Evolutionary conservation across 192 early-diverging fungal genomes (phyloP).

Genomic region (Phlyctochytrium bullatum): DNA sequence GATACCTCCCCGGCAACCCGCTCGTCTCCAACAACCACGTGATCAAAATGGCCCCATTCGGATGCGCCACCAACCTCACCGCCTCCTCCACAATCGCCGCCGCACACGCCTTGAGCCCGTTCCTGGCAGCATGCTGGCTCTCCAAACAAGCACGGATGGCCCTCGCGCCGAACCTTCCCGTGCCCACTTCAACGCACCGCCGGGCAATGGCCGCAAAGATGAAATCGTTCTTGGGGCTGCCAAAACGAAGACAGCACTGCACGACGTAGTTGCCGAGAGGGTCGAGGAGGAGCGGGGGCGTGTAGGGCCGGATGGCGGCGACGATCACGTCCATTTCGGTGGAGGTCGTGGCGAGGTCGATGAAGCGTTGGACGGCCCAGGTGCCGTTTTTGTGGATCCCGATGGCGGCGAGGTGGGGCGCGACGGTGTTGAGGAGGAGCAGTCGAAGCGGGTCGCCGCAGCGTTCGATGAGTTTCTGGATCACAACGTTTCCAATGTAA

Average conservation of each 20-base stretch:
- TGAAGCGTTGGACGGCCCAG: slow-evolving; percentile 97
- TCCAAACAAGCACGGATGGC: slow-evolving; percentile 93
- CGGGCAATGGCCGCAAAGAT: slow-evolving; percentile 85
- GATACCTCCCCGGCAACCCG: slow-evolving; percentile 73
- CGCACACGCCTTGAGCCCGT: not conserved
- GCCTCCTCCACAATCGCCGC: slow-evolving; percentile 72
- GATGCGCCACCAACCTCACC: slow-evolving; percentile 74
- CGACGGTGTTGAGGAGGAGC: slow-evolving; percentile 73
- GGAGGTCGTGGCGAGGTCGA: slow-evolving; percentile 79
- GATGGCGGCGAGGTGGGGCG: slow-evolving; percentile 80
- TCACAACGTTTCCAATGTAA: slow-evolving; percentile 95
- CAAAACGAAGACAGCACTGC: slow-evolving; percentile 87
- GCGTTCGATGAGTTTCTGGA: slow-evolving; percentile 89
- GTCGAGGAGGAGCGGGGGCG: slow-evolving; percentile 86
- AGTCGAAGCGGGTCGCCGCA: slow-evolving; percentile 65
- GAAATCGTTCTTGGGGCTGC: slow-evolving; percentile 73
- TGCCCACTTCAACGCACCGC: slow-evolving; percentile 82
- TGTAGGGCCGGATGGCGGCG: slow-evolving; percentile 54
- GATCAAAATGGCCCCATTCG: slow-evolving; percentile 90
- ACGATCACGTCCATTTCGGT: slow-evolving; percentile 58
- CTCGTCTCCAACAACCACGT: slow-evolving; percentile 94
- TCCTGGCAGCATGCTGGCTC: slow-evolving; percentile 78
- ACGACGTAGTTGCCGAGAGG: slow-evolving; percentile 99
- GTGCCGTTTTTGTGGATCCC: slow-evolving; percentile 98
- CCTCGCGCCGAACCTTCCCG: slow-evolving; percentile 90